Conservation (phyloP, 495 filamentous ascomycete species). For the Lophium mytilinum region DNA sequence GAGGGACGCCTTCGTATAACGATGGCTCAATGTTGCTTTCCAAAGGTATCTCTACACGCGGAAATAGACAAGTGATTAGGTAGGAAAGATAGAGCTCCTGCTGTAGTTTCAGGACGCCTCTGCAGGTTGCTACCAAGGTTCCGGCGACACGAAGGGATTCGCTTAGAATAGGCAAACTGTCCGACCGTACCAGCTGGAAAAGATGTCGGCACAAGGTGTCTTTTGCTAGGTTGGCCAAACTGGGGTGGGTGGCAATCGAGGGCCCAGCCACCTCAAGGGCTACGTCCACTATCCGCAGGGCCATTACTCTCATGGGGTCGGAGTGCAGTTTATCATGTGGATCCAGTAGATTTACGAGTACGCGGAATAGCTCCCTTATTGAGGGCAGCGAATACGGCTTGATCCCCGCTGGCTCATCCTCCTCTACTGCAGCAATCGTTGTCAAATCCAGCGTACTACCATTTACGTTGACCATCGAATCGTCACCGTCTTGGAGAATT, state of each 20-base stretch:
- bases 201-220: slow-evolving; percentile 91
- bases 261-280: slow-evolving; percentile 94
- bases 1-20: slow-evolving; percentile 88
- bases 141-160: slow-evolving; percentile 86
- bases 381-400: slow-evolving; percentile 90
- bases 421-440: slow-evolving; percentile 6
- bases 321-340: slow-evolving; percentile 87
- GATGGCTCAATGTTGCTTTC: slow-evolving; percentile 86
- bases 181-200: slow-evolving; percentile 93
- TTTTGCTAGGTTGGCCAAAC: slow-evolving; percentile 77
- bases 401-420: slow-evolving; percentile 41
- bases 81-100: slow-evolving; percentile 97
- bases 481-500: slow-evolving; percentile 8
- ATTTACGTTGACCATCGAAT: slow-evolving; percentile 16
- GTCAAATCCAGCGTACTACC: slow-evolving; percentile 30
- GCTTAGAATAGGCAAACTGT: slow-evolving; percentile 87
- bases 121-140: slow-evolving; percentile 83
- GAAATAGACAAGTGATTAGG: slow-evolving; percentile 86
- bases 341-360: slow-evolving; percentile 89
- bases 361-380: slow-evolving; percentile 86
- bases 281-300: slow-evolving; percentile 92
- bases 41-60: slow-evolving; percentile 79
- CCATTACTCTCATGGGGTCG: slow-evolving; percentile 95
- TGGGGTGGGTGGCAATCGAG: slow-evolving; percentile 89
- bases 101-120: slow-evolving; percentile 88